Evolutionary conservation across 2,329 filamentous ascomycete species (phyloP).

Genomic region (Nemania sp.): DNA sequence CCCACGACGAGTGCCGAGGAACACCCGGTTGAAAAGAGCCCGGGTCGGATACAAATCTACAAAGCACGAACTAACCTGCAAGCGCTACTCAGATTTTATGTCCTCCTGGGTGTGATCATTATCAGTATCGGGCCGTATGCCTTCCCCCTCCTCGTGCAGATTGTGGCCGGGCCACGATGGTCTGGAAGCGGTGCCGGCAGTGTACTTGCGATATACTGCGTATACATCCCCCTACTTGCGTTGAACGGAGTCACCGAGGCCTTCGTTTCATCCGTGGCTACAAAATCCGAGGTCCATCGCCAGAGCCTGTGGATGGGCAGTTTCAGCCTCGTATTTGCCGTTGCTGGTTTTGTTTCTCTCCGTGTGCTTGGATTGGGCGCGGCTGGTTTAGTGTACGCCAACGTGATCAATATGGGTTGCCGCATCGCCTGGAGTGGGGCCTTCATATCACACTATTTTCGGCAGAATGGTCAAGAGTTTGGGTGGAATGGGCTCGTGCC

Average conservation of each 20-base stretch:
- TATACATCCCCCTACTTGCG: conserved; percentile 90
- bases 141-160: conserved; percentile 70
- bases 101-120: conserved; percentile 70
- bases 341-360: conserved; percentile 75
- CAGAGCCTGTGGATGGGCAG: conserved; percentile 84
- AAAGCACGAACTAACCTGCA: conserved; percentile 58
- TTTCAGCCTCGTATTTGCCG: conserved; percentile 77
- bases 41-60: conserved; percentile 35
- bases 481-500: conserved; percentile 49
- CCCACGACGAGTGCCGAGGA: conserved; percentile 26
- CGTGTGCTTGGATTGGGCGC: conserved; percentile 71
- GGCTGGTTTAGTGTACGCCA: conserved; percentile 80
- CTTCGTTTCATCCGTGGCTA: conserved; percentile 87
- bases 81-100: conserved; percentile 71
- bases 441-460: conserved; percentile 73
- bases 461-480: conserved; percentile 47
- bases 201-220: conserved; percentile 80
- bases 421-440: conserved; percentile 77
- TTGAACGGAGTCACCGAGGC: conserved; percentile 91
- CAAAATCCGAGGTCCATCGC: conserved; percentile 69
- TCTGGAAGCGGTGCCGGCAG: conserved; percentile 69
- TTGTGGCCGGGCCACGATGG: conserved; percentile 81
- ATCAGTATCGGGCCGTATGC: conserved; percentile 73
- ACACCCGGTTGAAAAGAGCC: conserved; percentile 5
- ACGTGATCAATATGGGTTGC: conserved; percentile 85